Evolutionary conservation across 108 stramenopile species (phyloP), one percentile per base, ranked within the genome.

Genomic region (Mediolabrus comicus): DNA sequence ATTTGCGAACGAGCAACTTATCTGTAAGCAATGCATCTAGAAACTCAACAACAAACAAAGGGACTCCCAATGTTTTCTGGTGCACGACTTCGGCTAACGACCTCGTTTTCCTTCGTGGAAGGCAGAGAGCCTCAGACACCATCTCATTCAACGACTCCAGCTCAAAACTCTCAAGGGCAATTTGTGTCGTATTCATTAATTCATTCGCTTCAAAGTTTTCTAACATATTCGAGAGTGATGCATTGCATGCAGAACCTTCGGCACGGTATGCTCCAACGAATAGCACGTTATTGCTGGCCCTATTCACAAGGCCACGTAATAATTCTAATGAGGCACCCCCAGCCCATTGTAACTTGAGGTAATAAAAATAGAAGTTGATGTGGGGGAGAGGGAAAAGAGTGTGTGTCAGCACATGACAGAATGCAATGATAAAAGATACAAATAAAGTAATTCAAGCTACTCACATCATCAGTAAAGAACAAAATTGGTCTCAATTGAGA

Each of bases 401-500:
- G 41, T 17, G 41, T 5, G n/a, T 4, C 41, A 43, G n/a, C n/a
- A 5, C n/a, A 17, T 43, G 17, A 1, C 41, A 4, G 4, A 2
- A 43, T n/a, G 17, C 16, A n/a, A n/a, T n/a, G 17, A 17, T 43
- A n/a, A 33, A 35, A 10, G 6, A 33, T 17, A 22, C 28, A 38
- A 27, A 16, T 12, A 9, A 32, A 26, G 17, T 9, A 29, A 27
- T 5, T 27, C 53, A 33, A 54, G 33, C 5, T 14, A 69, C 68
- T 69, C 46, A 69, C 68, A 57, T 69, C 68, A 59, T 69, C 68
- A 9, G 59, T 57, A 24, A 69, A 69, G 41, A 69, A 59, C 27
- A 59, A 31, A 10, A 69, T 57, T 4, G 56, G 56, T 22, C 57
- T 34, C 19, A 49, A 12, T n/a, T 41, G 59, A 69, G 68, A 29